Percentiles rank a stretch among this genome's conserved stretches.
Evolutionary conservation across 306 rosid genomes (phyloP).

Genomic region (Myrica gale): DNA sequence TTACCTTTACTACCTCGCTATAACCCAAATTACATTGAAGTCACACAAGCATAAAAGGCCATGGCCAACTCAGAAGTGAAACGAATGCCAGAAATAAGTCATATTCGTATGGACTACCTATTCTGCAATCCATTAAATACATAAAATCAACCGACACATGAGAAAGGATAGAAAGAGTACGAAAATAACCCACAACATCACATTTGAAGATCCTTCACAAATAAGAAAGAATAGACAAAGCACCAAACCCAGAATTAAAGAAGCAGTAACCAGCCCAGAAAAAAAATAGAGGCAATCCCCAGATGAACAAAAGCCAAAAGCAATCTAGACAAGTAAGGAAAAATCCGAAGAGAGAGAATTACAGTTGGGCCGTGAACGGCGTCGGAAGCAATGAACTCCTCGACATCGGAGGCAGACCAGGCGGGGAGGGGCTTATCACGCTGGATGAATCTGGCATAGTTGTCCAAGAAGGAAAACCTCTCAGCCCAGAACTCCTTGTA

Average conservation of each 20-base stretch:
- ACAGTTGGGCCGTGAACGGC: conserved; percentile 77
- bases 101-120: background rate
- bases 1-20: background rate
- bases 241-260: background rate
- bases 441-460: conserved; percentile 50
- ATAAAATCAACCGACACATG: background rate
- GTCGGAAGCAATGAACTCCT: conserved; percentile 67
- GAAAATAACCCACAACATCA: background rate
- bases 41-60: background rate
- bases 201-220: background rate
- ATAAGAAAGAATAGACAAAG: background rate
- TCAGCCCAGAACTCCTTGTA: conserved; percentile 70
- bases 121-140: background rate
- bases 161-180: background rate
- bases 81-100: background rate
- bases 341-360: conserved; percentile 17
- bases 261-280: background rate
- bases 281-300: background rate
- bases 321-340: background rate
- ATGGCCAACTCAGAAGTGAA: background rate
- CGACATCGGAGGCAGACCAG: conserved; percentile 70
- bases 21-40: background rate
- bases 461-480: conserved; percentile 54
- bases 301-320: background rate
- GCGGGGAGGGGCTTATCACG: conserved; percentile 58